Conservation (phyloP, 352 stramenopile species). For the Phytopythium delawarense region DNA sequence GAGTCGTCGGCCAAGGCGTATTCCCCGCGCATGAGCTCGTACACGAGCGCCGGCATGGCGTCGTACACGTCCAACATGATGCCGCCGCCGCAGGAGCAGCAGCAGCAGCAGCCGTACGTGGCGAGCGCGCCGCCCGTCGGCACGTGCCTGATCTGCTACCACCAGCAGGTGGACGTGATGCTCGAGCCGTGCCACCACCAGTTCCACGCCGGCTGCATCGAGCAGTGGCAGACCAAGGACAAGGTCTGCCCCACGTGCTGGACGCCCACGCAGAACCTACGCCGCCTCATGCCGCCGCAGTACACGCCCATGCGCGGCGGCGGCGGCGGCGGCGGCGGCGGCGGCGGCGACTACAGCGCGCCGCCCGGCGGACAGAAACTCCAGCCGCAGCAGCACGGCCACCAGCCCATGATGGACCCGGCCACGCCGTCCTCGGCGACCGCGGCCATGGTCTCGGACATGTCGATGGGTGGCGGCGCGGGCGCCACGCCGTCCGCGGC, state of each 20-base stretch:
- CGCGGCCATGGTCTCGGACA: conserved; percentile 2
- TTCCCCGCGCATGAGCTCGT: conserved; percentile 18
- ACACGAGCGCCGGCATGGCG: conserved; percentile 17
- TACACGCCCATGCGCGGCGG: conserved; percentile 11
- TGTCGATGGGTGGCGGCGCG: neutral
- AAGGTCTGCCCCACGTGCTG: conserved; percentile 77
- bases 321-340: neutral
- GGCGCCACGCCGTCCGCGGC: conserved; percentile 10
- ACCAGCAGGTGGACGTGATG: conserved; percentile 33
- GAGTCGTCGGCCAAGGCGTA: conserved; percentile 10
- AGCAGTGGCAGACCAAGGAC: conserved; percentile 66
- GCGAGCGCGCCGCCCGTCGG: conserved; percentile 7
- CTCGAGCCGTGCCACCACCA: conserved; percentile 71
- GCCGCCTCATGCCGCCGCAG: conserved; percentile 31
- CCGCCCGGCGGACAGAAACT: conserved; percentile 8
- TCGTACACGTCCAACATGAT: conserved; percentile 10
- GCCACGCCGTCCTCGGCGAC: neutral
- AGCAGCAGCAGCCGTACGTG: conserved; percentile 9
- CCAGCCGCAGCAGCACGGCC: conserved; percentile 5
- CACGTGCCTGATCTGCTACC: conserved; percentile 37
- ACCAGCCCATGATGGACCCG: neutral
- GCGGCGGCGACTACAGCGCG: conserved; percentile 9
- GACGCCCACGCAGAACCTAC: conserved; percentile 60
- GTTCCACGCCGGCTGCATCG: conserved; percentile 76
- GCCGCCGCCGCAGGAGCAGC: conserved; percentile 6